Evolutionary conservation across 139 green algal genomes (phyloP).

Genomic region (Picochlorum sp.): DNA sequence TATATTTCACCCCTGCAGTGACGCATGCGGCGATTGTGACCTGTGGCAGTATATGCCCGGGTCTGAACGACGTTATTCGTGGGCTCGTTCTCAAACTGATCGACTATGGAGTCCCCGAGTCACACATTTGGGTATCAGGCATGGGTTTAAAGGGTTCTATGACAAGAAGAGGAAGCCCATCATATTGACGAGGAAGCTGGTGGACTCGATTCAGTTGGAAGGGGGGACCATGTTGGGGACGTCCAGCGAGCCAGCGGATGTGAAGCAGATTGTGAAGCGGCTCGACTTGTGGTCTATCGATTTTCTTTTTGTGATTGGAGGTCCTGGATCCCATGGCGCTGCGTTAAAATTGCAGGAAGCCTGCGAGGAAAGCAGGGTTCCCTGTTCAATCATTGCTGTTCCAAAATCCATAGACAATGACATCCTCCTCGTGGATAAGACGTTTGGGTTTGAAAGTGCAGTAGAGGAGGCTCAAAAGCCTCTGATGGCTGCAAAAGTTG

Average conservation of each 20-base stretch:
- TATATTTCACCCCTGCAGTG: constrained; percentile 76
- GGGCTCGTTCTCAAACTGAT: constrained; percentile 55
- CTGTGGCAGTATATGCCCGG: constrained; percentile 93
- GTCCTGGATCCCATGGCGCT: constrained; percentile 78
- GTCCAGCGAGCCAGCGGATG: constrained; percentile 75
- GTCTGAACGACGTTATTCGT: constrained; percentile 93
- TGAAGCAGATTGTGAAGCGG: constrained; percentile 87
- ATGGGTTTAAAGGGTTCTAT: constrained; percentile 83
- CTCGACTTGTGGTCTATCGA: constrained; percentile 93
- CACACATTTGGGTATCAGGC: constrained; percentile 83
- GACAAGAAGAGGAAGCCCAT: constrained; percentile 58
- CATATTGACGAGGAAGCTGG: constrained; percentile 61
- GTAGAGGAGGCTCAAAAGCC: constrained; percentile 59
- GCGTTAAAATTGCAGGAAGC: constrained; percentile 66
- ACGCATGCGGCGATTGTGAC: constrained; percentile 75
- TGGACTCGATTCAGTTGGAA: constrained; percentile 91
- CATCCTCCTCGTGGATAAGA: constrained; percentile 49
- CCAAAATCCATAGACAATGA: constrained; percentile 87
- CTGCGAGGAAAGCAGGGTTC: constrained; percentile 48
- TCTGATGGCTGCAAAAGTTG: constrained; percentile 50
- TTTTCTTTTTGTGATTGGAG: constrained; percentile 91
- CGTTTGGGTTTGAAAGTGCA: constrained; percentile 71
- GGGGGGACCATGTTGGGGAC: constrained; percentile 95
- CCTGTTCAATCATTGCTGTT: constrained; percentile 71
- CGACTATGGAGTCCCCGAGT: constrained; percentile 82